Base-by-base conservation (phyloP, 1,139 yeast species). In the Yamadazyma dendronema region DNA sequence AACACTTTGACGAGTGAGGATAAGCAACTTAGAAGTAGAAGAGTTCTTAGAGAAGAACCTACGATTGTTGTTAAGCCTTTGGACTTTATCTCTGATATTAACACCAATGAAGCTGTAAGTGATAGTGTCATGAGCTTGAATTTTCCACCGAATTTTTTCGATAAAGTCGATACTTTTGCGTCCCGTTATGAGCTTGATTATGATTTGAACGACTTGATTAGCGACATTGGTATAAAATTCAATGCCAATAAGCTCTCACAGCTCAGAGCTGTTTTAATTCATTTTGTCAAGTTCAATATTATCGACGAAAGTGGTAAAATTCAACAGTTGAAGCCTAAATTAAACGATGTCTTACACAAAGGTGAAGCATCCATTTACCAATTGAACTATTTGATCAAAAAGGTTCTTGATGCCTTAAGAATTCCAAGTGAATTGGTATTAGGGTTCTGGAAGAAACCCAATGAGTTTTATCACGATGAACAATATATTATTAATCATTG, bases 391-490 rank as follows among this genome's bases (percentile, higher is more conserved):
- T 61, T 88, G 17, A 85, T 88, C 58, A 81, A 81, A 44, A 76
- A 79, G 41, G 77, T 92, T 64, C 78, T 92, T 35, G 82, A 77
- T 41, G 74, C 84, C 0, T 67, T 90, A 37, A 79, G 83, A 17
- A 73, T 92, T 30, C 81, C 83, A 9, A 77, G 89, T 44, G 94
- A 85, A 46, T 72, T 89, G 2, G 80, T 92, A 1, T 65, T 80
- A 25, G 98, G 98, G 3, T 86, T 86, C 50, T 72, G 92, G 65
- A 88, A 90, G 54, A 76, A 81, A 24, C 95, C 96, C 4, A 79
- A 79, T 33, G 80, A 76, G 45, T 62, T 71, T 42, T 69, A 72
- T 46, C 76, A 69, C 46, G 63, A 67, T 41, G 79, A 79, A 59
- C 61, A 61, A 41, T 77, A 81, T 38, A 77, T 79, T 26, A 67